Conservation (phyloP, 2,329 filamentous ascomycete species). For the Fusarium neocosmosporiellum region DNA sequence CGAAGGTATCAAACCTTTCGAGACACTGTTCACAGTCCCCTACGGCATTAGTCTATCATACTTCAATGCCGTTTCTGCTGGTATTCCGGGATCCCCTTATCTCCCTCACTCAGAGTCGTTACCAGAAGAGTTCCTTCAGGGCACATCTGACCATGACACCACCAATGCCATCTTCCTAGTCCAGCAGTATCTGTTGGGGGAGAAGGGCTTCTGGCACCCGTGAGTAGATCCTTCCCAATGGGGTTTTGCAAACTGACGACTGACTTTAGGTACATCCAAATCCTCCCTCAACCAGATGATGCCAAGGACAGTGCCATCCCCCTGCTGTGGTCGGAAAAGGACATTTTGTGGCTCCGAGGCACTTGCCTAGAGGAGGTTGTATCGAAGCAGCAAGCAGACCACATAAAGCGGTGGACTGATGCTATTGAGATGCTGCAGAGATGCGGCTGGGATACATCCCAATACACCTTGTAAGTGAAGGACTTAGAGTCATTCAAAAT, state of each 20-base stretch:
- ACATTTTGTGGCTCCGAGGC: neutral
- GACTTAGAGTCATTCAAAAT: neutral
- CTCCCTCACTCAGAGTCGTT: neutral
- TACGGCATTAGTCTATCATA: neutral
- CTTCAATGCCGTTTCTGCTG: neutral
- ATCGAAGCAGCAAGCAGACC: neutral
- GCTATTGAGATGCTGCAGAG: neutral
- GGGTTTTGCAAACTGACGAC: neutral
- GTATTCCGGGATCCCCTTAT: neutral
- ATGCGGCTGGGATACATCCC: neutral
- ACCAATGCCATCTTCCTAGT: neutral
- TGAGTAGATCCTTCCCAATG: neutral
- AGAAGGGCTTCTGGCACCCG: neutral
- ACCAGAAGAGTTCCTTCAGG: neutral
- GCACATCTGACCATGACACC: neutral
- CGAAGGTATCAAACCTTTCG: neutral
- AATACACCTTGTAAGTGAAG: neutral
- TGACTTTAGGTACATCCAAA: neutral
- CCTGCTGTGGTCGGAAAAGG: neutral
- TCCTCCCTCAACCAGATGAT: neutral
- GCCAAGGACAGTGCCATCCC: neutral
- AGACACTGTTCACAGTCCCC: neutral
- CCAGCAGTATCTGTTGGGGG: neutral
- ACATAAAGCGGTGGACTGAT: neutral
- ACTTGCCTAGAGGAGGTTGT: neutral